Evolutionary conservation across 176 grass and related monocot genomes (phyloP).

Genomic region (Sorghum bicolor): DNA sequence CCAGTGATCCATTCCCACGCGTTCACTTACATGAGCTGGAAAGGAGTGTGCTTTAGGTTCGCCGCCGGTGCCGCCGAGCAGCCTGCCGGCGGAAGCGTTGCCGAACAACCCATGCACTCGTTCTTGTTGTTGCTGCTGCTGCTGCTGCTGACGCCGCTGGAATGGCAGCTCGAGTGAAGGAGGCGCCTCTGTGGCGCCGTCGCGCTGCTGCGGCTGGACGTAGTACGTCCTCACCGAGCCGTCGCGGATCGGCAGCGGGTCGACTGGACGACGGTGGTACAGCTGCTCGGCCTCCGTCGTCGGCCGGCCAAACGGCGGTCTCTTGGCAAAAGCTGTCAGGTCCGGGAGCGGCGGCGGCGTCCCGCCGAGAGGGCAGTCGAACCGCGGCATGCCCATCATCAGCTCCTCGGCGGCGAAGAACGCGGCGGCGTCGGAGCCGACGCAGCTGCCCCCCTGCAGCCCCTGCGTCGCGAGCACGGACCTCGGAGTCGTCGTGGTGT

Average conservation of each 20-base stretch:
- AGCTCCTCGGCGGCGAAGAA: slow-evolving; percentile 58
- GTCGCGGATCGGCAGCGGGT: slow-evolving; percentile 22
- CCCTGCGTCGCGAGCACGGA: background rate
- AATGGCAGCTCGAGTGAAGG: slow-evolving; percentile 29
- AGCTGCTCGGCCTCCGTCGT: background rate
- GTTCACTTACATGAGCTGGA: slow-evolving; percentile 24
- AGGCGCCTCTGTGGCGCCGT: background rate
- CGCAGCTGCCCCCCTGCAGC: background rate
- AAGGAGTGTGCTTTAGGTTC: slow-evolving; percentile 20
- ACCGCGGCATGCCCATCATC: slow-evolving; percentile 25
- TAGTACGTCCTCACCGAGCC: slow-evolving; percentile 51
- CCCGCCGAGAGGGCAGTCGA: background rate
- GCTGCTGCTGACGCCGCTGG: background rate
- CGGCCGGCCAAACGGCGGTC: background rate
- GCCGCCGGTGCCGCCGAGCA: background rate
- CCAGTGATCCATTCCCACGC: background rate
- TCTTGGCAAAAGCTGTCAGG: background rate
- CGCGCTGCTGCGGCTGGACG: slow-evolving; percentile 21
- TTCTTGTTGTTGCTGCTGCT: slow-evolving; percentile 22
- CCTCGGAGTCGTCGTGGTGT: slow-evolving; percentile 4
- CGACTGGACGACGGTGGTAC: background rate
- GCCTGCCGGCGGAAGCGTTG: background rate
- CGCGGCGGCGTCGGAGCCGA: slow-evolving; percentile 37
- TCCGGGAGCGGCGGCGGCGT: background rate
- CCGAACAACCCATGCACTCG: background rate